These are phyloP conservation scores for Eugenia klotzschiana DNA, from an alignment of 441 rosid genomes.

Conservation along the genomic window DNA sequence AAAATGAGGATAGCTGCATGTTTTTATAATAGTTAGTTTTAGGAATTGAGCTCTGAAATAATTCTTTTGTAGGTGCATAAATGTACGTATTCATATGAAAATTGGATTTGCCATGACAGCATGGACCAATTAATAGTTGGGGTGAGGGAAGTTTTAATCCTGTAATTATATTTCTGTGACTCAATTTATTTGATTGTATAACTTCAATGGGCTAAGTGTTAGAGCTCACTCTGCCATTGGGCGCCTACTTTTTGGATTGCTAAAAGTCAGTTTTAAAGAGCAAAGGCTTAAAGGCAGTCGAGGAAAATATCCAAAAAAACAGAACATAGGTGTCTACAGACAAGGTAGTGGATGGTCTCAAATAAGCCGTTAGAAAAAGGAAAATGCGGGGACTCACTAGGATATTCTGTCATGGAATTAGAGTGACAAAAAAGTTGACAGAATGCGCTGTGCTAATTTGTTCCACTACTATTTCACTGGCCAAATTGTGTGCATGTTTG, in stretches of 20 bases:
- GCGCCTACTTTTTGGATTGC: neutral
- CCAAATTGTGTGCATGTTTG: neutral
- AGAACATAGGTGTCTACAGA: neutral
- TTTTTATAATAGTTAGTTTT: neutral
- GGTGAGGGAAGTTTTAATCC: neutral
- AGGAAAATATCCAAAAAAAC: neutral
- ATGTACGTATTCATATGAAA: neutral
- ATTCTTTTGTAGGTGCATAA: neutral
- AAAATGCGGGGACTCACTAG: neutral
- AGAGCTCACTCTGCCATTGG: neutral
- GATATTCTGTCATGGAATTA: neutral
- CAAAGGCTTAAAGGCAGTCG: neutral
- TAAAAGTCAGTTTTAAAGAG: neutral
- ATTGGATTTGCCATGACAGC: neutral
- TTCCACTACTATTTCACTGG: neutral
- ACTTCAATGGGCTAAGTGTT: neutral
- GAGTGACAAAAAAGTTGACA: neutral
- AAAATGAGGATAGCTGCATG: neutral
- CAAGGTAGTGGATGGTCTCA: neutral
- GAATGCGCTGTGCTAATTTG: neutral
- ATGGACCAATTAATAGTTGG: neutral
- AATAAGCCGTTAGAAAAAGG: neutral
- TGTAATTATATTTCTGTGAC: neutral
- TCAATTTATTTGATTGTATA: neutral
- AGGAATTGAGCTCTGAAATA: neutral